Conservation (phyloP, 805 yeast genomes). For the Phaffomyces antillensis region DNA sequence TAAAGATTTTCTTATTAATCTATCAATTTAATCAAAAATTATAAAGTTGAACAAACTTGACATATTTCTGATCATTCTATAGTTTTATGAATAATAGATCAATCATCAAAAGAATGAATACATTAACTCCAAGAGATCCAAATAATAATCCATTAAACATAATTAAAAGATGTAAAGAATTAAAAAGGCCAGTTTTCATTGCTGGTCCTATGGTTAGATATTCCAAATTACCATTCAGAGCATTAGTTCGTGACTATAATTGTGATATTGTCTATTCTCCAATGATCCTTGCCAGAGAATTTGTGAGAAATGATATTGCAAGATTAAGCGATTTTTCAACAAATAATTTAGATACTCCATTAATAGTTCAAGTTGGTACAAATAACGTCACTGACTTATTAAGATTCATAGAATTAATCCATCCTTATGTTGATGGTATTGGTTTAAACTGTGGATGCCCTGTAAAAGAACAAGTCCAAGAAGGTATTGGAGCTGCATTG, state of each 20-base stretch:
- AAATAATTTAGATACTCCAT: constrained; percentile 56
- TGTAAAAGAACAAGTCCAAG: constrained; percentile 86
- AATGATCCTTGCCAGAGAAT: constrained; percentile 94
- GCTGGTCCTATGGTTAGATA: constrained; percentile 98
- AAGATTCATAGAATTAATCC: constrained; percentile 82
- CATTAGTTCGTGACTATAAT: constrained; percentile 62
- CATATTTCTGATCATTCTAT: too few species aligned
- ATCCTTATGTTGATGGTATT: constrained; percentile 86
- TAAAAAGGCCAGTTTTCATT: constrained; percentile 51
- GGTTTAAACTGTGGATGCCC: constrained; percentile 98
- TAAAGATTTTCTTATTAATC: too few species aligned
- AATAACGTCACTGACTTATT: constrained; percentile 76
- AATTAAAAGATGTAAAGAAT: constrained; percentile 37
- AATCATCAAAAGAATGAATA: background rate
- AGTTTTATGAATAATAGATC: background rate
- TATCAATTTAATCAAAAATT: too few species aligned
- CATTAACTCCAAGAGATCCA: constrained; percentile 27
- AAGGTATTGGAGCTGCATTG: constrained; percentile 95
- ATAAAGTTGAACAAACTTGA: too few species aligned
- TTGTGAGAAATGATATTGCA: constrained; percentile 78
- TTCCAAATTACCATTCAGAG: constrained; percentile 88
- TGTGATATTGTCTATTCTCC: constrained; percentile 89
- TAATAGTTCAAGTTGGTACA: constrained; percentile 87
- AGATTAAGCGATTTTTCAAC: constrained; percentile 82
- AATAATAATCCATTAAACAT: constrained; percentile 48